Percentiles rank a stretch among this genome's conserved stretches.
phyloP scores from a whole-genome alignment of 2,329 filamentous ascomycete species.

The Apiospora sp. region DNA sequence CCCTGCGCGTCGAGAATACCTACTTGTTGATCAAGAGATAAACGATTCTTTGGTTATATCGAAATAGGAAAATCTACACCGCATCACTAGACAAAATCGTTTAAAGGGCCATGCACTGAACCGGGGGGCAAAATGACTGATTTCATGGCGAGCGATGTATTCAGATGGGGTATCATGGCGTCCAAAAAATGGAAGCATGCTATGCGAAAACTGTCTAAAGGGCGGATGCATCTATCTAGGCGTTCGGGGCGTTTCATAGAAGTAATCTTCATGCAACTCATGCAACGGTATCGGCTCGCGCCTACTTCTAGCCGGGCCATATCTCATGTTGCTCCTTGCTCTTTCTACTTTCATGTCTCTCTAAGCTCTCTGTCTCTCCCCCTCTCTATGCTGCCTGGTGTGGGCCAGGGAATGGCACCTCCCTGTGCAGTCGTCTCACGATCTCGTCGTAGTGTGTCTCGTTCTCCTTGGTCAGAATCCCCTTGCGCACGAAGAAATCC shows the following conservation, averaged over 20 bases:
- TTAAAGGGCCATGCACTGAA: neutral
- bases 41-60: constrained; percentile 30
- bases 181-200: constrained; percentile 17
- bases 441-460: constrained; percentile 84
- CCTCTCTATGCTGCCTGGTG: constrained; percentile 48
- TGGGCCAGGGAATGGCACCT: constrained; percentile 80
- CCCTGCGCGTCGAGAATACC: constrained; percentile 89
- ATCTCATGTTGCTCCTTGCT: neutral
- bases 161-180: constrained; percentile 22
- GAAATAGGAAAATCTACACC: constrained; percentile 12
- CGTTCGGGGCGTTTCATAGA: constrained; percentile 23
- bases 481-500: constrained; percentile 90
- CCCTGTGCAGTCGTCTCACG: constrained; percentile 75
- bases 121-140: neutral
- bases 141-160: constrained; percentile 19
- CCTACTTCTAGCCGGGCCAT: constrained; percentile 6
- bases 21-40: constrained; percentile 96
- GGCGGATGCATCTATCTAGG: constrained; percentile 23
- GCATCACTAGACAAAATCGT: constrained; percentile 1
- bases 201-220: constrained; percentile 15
- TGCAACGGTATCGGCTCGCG: constrained; percentile 5
- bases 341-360: neutral
- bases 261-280: constrained; percentile 15
- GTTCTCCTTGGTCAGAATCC: constrained; percentile 79
- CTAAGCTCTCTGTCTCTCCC: neutral